Conservation (phyloP, 306 rosid genomes). For the Vicia sativa region DNA sequence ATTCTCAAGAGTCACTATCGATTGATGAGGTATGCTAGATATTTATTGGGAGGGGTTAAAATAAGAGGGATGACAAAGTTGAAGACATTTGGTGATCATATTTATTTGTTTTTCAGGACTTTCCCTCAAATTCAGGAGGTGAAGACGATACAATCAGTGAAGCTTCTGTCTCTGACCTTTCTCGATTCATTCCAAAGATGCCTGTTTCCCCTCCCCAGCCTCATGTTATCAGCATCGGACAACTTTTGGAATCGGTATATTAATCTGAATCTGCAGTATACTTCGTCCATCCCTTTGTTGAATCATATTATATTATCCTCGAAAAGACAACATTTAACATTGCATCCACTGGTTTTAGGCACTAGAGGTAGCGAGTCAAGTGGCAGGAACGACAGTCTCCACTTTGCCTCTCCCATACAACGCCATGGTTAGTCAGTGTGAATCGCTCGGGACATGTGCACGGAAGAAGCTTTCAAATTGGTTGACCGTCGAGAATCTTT, state of each 20-base stretch:
- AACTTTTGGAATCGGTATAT: constrained; percentile 87
- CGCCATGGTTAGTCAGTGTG: constrained; percentile 94
- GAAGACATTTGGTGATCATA: background rate
- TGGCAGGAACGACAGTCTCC: constrained; percentile 79
- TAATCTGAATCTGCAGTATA: too few species aligned
- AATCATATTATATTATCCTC: background rate
- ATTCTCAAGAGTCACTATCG: constrained; percentile 48
- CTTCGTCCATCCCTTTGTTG: background rate
- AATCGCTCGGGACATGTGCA: constrained; percentile 85
- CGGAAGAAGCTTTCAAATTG: constrained; percentile 88
- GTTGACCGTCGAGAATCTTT: constrained; percentile 76
- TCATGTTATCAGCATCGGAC: constrained; percentile 84
- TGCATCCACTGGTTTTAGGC: constrained; percentile 56
- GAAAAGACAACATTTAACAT: background rate
- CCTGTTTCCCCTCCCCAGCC: constrained; percentile 62
- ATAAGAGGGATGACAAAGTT: too few species aligned
- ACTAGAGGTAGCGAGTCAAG: constrained; percentile 94
- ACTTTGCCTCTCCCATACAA: constrained; percentile 90
- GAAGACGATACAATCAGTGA: constrained; percentile 86
- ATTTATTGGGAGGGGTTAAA: too few species aligned
- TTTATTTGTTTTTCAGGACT: constrained; percentile 50
- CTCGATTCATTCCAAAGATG: constrained; percentile 71
- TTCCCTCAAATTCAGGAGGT: constrained; percentile 56
- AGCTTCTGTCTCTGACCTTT: constrained; percentile 74
- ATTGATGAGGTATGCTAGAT: constrained; percentile 45